A percentile compares a stretch with the other conserved stretches of the same genome.
Conservation (phyloP, 768 basidiomycete genomes). For the Trametopsis cervina region DNA sequence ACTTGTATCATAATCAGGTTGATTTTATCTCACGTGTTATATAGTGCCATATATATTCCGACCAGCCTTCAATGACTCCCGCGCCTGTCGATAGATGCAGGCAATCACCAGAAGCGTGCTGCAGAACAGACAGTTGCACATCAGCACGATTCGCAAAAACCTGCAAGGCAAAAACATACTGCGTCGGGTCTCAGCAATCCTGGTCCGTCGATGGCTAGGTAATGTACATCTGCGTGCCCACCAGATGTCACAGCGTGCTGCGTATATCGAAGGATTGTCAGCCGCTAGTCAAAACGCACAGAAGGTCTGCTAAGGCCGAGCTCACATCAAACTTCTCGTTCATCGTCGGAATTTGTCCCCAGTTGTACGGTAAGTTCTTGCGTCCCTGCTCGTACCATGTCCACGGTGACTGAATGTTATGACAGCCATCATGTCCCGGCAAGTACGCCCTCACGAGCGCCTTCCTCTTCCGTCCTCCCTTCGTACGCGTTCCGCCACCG, state of each 20-base stretch:
- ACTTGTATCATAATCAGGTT: too few species aligned
- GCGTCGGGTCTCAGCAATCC: conserved; percentile 59
- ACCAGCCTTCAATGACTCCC: conserved; percentile 46
- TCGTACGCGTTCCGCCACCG: conserved; percentile 10
- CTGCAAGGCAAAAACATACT: conserved; percentile 30
- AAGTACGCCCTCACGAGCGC: conserved; percentile 55
- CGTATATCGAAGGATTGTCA: too few species aligned
- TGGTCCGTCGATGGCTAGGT: conserved; percentile 54
- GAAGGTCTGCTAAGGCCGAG: not conserved
- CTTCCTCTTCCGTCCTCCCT: conserved; percentile 24
- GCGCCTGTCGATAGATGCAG: conserved; percentile 39
- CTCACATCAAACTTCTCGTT: conserved; percentile 55
- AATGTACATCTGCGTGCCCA: conserved; percentile 49
- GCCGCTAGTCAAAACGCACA: conserved; percentile 3
- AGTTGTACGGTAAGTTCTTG: conserved; percentile 51
- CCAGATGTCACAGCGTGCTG: conserved; percentile 36
- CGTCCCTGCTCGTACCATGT: conserved; percentile 33
- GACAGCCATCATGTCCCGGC: conserved; percentile 63
- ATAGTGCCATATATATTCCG: conserved; percentile 45
- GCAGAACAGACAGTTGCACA: not conserved
- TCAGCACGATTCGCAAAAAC: not conserved
- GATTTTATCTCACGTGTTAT: conserved; percentile 36
- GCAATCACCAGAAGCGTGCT: conserved; percentile 40
- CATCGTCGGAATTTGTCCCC: conserved; percentile 52
- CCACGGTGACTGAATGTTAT: conserved; percentile 41